Evolutionary conservation across 352 stramenopile genomes (phyloP), one percentile per base, ranked within the genome.

Genomic region (Pythium aphanidermatum): DNA sequence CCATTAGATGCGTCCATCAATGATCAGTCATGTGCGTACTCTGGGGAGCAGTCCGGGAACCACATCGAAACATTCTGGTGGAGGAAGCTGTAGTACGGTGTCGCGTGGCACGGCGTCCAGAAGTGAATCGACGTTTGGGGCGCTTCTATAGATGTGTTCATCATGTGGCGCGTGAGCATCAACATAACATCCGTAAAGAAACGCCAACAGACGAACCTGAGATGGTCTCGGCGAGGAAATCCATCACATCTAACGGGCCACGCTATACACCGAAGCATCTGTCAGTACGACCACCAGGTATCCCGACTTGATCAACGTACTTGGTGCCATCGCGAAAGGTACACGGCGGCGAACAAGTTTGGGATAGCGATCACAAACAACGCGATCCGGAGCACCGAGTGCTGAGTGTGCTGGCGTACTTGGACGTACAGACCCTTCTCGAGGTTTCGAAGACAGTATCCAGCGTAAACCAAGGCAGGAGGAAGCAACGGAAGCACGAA

Each of bases 61-160:
- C 83, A 92, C 72, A 92, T 85, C 17, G 80, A 74, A 3, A 85
- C 59, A 32, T 92, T 92, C 12, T 73, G 65, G 46, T 95, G 83
- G 35, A 95, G 51, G 45, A 87, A 85, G 57, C 78, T 92, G 70
- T 88, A 95, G 58, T 91, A 92, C 5, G 83, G 83, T 24, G 83
- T 95, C 30, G 78, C 77, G 49, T 95, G 83, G 37, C 83, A 95
- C 11, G 78, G 65, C 30, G 81, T 87, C 67, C 82, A 92, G 55
- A 95, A 92, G 55, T 95, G 78, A 25, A 92, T 81, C 16, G 77
- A 78, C 14, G 58, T 59, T 6, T 65, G 49, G 1, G 70, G 51
- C 8, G 34, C 36, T 14, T 51, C 40, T 50, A 14, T n/a, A n/a
- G n/a, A n/a, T n/a, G n/a, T n/a, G n/a, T n/a, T n/a, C n/a, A n/a